Evolutionary conservation across 352 stramenopile genomes (phyloP), one percentile per base, ranked within the genome.

Genomic region (Phytophthora uliginosa): DNA sequence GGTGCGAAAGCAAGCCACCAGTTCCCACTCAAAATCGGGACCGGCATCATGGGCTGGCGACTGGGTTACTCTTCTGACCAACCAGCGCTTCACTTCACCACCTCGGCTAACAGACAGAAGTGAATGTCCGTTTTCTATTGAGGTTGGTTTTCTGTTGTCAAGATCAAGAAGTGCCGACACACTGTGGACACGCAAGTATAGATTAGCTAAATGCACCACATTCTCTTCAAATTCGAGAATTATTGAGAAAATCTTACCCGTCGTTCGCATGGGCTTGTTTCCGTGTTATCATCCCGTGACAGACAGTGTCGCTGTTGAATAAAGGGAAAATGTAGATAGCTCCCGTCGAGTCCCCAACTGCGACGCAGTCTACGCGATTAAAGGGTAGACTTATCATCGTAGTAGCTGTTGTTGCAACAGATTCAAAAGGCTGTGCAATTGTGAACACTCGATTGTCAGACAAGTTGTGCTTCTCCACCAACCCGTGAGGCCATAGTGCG

Each of bases 51-150:
- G 50, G 13, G 51, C n/a, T 4, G 20, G 22, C 34, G 24, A 6
- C 15, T 51, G 38, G 48, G 40, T n/a, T 13, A 38, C 10, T 58
- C 48, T 68, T 18, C 59, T 60, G 36, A 84, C 48, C 12, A 38
- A 45, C 81, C 81, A 91, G 7, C 73, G 20, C 60, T 91, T 89
- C 4, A 89, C 76, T 48, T 91, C 81, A 52, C 83, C 83, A 50
- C 70, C 64, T 42, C 45, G 63, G 56, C 69, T 71, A 31, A 86
- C 59, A 17, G 79, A 84, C n/a, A 81, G 58, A 58, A 85, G 62
- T 15, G 66, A 55, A 36, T 59, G 42, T 4, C 63, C 51, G 3
- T 13, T 15, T 52, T 53, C 42, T 5, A 12, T 18, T 3, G 28
- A 26, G 24, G 22, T 7, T 55, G 24, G 18, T 28, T n/a, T 47